Conservation (phyloP, 2,329 filamentous ascomycete species). For the Ophiocordyceps camponoti-floridani region DNA sequence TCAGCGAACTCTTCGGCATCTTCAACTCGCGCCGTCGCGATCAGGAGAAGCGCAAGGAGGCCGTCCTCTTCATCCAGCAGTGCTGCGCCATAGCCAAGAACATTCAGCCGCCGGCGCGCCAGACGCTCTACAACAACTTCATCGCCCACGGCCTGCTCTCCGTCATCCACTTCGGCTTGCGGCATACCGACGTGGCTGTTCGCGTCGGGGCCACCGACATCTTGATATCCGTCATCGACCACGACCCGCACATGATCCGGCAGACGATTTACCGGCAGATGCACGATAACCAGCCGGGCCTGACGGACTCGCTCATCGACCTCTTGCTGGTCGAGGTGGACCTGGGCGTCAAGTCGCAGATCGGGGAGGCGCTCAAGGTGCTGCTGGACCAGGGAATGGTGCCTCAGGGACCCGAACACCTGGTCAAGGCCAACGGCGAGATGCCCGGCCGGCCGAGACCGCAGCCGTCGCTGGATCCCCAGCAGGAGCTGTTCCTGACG, state of each 20-base stretch:
- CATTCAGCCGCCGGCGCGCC: slow-evolving; percentile 65
- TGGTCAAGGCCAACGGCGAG: slow-evolving; percentile 49
- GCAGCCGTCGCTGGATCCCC: slow-evolving; percentile 38
- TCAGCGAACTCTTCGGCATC: slow-evolving; percentile 75
- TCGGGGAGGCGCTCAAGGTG: slow-evolving; percentile 89
- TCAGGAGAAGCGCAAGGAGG: slow-evolving; percentile 69
- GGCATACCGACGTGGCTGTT: slow-evolving; percentile 67
- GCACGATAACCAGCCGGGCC: slow-evolving; percentile 63
- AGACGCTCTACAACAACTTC: slow-evolving; percentile 77
- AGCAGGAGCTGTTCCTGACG: slow-evolving; percentile 72
- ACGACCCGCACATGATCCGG: slow-evolving; percentile 87
- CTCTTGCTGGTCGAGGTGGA: slow-evolving; percentile 82
- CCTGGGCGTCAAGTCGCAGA: slow-evolving; percentile 84
- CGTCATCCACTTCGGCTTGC: slow-evolving; percentile 82
- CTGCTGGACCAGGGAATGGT: slow-evolving; percentile 56
- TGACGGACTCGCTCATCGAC: slow-evolving; percentile 88
- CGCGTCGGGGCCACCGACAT: slow-evolving; percentile 89
- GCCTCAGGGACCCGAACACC: slow-evolving; percentile 29
- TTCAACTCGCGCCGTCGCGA: slow-evolving; percentile 51
- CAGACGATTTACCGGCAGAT: slow-evolving; percentile 86
- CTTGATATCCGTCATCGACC: slow-evolving; percentile 82
- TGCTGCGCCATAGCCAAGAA: slow-evolving; percentile 91
- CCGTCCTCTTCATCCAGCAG: slow-evolving; percentile 90
- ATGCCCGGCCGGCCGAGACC: slow-evolving; percentile 44
- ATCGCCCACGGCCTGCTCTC: slow-evolving; percentile 70